Evolutionary conservation across 805 yeast species (phyloP).

Genomic region (Tetrapisispora taiwanensis): DNA sequence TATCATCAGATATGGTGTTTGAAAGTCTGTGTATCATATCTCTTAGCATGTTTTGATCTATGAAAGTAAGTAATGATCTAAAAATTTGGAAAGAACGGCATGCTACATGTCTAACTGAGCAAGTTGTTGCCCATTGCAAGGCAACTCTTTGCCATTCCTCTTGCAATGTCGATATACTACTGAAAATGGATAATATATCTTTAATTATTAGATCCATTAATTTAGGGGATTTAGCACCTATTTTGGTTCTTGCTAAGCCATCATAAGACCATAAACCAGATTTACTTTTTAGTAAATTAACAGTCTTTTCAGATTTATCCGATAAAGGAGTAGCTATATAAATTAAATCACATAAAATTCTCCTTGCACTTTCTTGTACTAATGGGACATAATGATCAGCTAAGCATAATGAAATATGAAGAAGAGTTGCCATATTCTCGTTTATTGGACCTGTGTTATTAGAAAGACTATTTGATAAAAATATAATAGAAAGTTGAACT

Average conservation of each 20-base stretch:
- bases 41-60: slow-evolving; percentile 80
- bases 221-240: slow-evolving; percentile 76
- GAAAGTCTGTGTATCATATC: slow-evolving; percentile 91
- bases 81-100: slow-evolving; percentile 93
- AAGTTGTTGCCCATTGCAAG: slow-evolving; percentile 89
- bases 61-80: slow-evolving; percentile 66
- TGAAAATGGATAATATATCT: slow-evolving; percentile 49
- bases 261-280: slow-evolving; percentile 71
- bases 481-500: slow-evolving; percentile 79
- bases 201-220: slow-evolving; percentile 71
- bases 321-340: slow-evolving; percentile 48
- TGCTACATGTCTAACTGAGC: slow-evolving; percentile 94
- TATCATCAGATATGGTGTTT: slow-evolving; percentile 84
- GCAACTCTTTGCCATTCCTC: slow-evolving; percentile 80
- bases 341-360: slow-evolving; percentile 60
- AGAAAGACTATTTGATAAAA: slow-evolving; percentile 70
- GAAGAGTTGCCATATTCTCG: slow-evolving; percentile 54
- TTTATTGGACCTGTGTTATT: slow-evolving; percentile 53
- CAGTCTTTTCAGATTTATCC: slow-evolving; percentile 46
- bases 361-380: slow-evolving; percentile 77
- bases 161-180: slow-evolving; percentile 44
- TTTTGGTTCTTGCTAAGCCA: slow-evolving; percentile 65
- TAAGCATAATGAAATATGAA: slow-evolving; percentile 72
- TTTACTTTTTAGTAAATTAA: slow-evolving; percentile 46
- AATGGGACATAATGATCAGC: slow-evolving; percentile 79